Conservation (phyloP, 768 basidiomycete genomes). For the Psilocybe azurescens region DNA sequence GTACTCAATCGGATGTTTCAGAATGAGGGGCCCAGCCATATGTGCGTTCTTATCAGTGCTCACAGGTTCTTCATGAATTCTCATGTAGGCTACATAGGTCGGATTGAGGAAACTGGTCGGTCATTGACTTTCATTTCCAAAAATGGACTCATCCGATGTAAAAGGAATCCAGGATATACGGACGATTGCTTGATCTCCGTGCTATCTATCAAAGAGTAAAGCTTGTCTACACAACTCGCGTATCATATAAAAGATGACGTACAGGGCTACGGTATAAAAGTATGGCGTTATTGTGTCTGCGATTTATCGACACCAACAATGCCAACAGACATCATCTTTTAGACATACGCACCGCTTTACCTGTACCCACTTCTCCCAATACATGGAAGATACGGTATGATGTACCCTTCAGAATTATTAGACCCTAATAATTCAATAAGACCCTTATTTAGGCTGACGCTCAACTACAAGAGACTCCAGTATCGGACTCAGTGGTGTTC, state of each 20-base stretch:
- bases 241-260: too few species aligned
- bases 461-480: slow-evolving; percentile 31
- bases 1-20: too few species aligned
- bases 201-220: background rate
- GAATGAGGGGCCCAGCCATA: too few species aligned
- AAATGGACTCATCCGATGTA: background rate
- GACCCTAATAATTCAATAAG: background rate
- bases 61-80: too few species aligned
- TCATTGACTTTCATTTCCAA: background rate
- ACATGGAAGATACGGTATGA: slow-evolving; percentile 34
- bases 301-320: background rate
- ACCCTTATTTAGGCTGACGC: slow-evolving; percentile 3
- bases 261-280: too few species aligned
- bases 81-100: too few species aligned
- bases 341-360: slow-evolving; percentile 23
- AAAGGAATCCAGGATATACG: background rate
- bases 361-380: slow-evolving; percentile 26
- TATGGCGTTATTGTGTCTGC: background rate
- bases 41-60: too few species aligned
- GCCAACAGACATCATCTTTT: slow-evolving; percentile 21
- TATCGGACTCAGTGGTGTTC: slow-evolving; percentile 33
- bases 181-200: background rate
- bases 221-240: too few species aligned
- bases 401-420: background rate
- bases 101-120: too few species aligned